Percentiles rank a stretch among this genome's conserved stretches.
These are phyloP conservation scores for Malus orientalis DNA, from an alignment of 306 rosid genomes.

Conservation along the genomic window DNA sequence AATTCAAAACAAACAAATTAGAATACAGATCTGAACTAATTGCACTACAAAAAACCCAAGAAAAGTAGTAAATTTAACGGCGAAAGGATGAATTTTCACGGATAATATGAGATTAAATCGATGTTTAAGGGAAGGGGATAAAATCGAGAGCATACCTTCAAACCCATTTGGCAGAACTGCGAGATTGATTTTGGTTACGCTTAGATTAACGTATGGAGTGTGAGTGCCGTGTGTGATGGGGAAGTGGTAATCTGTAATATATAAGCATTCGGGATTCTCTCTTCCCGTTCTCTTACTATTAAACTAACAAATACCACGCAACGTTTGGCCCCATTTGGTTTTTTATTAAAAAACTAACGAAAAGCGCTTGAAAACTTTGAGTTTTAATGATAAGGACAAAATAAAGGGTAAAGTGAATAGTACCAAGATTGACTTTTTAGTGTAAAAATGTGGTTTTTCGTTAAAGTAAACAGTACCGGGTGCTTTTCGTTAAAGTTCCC, in stretches of 20 bases:
- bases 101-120: background rate
- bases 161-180: slow-evolving; percentile 14
- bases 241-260: background rate
- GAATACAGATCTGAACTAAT: background rate
- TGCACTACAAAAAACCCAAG: background rate
- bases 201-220: background rate
- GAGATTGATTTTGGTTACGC: background rate
- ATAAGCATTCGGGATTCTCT: background rate
- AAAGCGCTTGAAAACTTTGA: too few relatives aligned
- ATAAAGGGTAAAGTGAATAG: too few relatives aligned
- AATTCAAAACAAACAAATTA: background rate
- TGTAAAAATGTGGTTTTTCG: too few relatives aligned
- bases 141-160: slow-evolving; percentile 6
- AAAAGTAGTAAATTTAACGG: background rate
- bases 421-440: too few relatives aligned
- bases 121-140: background rate
- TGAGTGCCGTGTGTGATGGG: background rate
- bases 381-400: too few relatives aligned
- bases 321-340: background rate
- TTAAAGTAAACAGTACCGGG: too few relatives aligned
- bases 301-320: background rate
- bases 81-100: background rate
- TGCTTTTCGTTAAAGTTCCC: too few relatives aligned
- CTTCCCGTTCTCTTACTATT: background rate
- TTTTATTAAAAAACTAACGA: too few relatives aligned